Base-by-base conservation (phyloP, 345 rosid genomes). In the Triadica sebifera region DNA sequence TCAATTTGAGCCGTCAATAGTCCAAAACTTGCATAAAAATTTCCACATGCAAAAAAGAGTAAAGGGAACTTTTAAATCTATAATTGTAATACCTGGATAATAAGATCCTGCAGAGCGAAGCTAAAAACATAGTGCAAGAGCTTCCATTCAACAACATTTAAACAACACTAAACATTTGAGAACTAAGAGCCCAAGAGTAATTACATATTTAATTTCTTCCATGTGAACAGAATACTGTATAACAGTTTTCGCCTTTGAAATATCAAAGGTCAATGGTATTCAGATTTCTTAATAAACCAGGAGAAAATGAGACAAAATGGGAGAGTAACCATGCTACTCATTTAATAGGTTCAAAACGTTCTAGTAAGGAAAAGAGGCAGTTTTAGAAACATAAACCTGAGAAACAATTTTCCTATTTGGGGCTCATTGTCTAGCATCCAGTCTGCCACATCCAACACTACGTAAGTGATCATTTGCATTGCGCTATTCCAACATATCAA, bases 371-470 rank as follows among this genome's bases (percentile, higher is more conserved):
- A n/a, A 5, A n/a, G 53, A 25, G 43, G 6, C 37, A 66, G 65
- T 38, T 8, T 39, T 29, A 59, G 38, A 52, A 49, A 53, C 37
- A 68, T 41, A 15, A 57, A 94, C 98, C 91, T 93, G 99, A 66
- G 94, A 82, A 77, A 96, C 84, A 79, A 93, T 88, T 86, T 96
- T 96, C 51, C 90, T 69, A 96, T 93, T 69, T 96, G 99, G 81
- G 98, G 99, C 66, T 96, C 98, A 71, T 93, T 96, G 79, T 96
- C 98, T 55, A 96, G 84, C 99, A 96, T 96, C 77, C 99, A 84
- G 87, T 96, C 99, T 73, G 99, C 99, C 77, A 93, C 99, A 78
- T 96, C 99, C 88, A 96, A 76, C 41, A 96, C 99, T 67, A 96
- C 92, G 77, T 96, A 96, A 53, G 99, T 96, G 76, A 96, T 97